These are phyloP conservation scores for Amanita jacksonii DNA, from an alignment of 768 basidiomycete species.

Conservation along the genomic window DNA sequence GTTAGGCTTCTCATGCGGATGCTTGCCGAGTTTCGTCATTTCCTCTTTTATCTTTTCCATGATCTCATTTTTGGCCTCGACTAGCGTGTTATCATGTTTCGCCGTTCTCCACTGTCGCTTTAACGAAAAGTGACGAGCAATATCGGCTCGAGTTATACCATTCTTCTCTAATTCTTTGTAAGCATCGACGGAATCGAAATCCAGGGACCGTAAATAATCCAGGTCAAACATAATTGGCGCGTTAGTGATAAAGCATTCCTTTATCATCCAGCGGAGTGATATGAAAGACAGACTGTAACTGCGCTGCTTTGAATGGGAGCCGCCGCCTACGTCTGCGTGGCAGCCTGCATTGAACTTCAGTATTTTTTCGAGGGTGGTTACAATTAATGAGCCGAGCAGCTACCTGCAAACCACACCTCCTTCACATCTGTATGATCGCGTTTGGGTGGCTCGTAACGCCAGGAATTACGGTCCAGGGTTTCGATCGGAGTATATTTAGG, in stretches of 20 bases:
- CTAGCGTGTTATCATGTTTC: too few species aligned
- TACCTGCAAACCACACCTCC: conserved; percentile 30
- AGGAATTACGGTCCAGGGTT: neutral
- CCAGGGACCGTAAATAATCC: conserved; percentile 22
- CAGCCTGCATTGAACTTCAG: too few species aligned
- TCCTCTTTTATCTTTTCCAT: too few species aligned
- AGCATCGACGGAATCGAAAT: too few species aligned
- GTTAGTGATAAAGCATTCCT: conserved; percentile 15
- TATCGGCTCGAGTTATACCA: too few species aligned
- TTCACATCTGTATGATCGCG: conserved; percentile 1
- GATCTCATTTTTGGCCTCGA: too few species aligned
- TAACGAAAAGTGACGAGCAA: too few species aligned
- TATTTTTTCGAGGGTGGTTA: too few species aligned
- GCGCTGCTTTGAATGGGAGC: conserved; percentile 9
- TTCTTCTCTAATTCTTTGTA: too few species aligned
- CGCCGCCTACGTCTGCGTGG: conserved; percentile 24
- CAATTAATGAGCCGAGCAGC: neutral
- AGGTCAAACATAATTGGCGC: conserved; percentile 16
- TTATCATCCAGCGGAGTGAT: conserved; percentile 44
- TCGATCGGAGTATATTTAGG: neutral
- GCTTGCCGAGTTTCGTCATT: too few species aligned
- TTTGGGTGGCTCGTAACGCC: neutral
- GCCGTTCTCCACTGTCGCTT: too few species aligned
- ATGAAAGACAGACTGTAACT: conserved; percentile 27
- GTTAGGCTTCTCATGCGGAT: too few species aligned